Evolutionary conservation across 495 filamentous ascomycete genomes (phyloP), one percentile per base, ranked within the genome.

Genomic region (Xylaria cubensis): DNA sequence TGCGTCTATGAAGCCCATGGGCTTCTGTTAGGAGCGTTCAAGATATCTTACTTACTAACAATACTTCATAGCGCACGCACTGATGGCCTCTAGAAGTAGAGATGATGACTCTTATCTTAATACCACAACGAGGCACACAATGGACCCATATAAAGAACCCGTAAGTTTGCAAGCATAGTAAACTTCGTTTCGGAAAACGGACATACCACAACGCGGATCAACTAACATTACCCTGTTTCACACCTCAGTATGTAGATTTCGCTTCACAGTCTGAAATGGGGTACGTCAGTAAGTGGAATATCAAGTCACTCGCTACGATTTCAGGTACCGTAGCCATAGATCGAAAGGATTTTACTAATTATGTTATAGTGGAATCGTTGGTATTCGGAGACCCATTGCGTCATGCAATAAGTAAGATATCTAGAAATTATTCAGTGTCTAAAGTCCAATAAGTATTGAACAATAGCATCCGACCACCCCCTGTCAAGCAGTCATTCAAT

Each of bases 171-270:
- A 7, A 32, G 39, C 3, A 26, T 15, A 34, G 13, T 15, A 4
- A 4, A 34, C 15, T 58, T 7, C 0, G 36, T 17, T 61, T 26
- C 2, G 3, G 26, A 2, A 26, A 24, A 7, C 5, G 10, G 39
- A 48, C 46, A 26, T 15, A 21, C 15, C 6, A 32, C 7, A 34
- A 46, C 34, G 4, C 3, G 68, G 15, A 41, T 46, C n/a, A 21
- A n/a, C 39, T 70, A 36, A 70, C 42, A 7, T 21, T 53, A 24
- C 12, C 19, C 5, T 53, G 26, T 32, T 34, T 12, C 34, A 51
- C 8, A n/a, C 41, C 8, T 9, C 46, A 71, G 69, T 64, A n/a
- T 36, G 7, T 64, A 7, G 59, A 71, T 21, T 71, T 64, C 21
- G 19, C 4, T 6, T 19, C 19, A 46, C 34, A 48, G 15, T 34